phyloP scores from a whole-genome alignment of 1,284 basidiomycete species.

The Heterobasidion occidentale region DNA sequence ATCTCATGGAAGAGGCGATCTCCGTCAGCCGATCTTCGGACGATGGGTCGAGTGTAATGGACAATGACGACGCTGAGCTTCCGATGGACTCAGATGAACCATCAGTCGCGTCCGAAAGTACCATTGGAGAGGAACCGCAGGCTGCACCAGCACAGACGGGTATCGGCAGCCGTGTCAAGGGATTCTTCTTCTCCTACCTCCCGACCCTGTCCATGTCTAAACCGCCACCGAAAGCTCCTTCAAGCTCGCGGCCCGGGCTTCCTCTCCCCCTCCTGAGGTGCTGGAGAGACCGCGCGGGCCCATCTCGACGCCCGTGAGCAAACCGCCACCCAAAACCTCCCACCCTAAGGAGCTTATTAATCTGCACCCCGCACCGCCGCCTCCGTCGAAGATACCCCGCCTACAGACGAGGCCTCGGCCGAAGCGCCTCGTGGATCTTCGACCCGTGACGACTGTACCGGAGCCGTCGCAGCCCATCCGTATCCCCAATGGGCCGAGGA shows the following conservation, averaged over 20 bases:
- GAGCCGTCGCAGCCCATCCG: conserved; percentile 14
- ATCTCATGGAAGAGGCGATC: conserved; percentile 44
- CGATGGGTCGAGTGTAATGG: not conserved
- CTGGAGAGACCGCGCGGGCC: conserved; percentile 43
- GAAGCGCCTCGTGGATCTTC: conserved; percentile 46
- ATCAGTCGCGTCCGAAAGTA: not conserved
- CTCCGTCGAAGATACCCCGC: conserved; percentile 37
- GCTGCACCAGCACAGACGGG: conserved; percentile 8
- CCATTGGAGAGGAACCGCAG: not conserved
- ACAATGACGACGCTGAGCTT: conserved; percentile 4
- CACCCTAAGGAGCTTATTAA: conserved; percentile 59
- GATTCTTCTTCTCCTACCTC: conserved; percentile 55
- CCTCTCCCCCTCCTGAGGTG: conserved; percentile 47
- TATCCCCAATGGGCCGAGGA: conserved; percentile 32
- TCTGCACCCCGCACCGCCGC: conserved; percentile 41
- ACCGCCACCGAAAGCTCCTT: conserved; percentile 9
- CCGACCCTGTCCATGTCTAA: conserved; percentile 34
- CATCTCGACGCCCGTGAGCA: conserved; percentile 48
- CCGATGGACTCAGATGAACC: conserved; percentile 1
- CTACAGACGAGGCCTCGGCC: conserved; percentile 21
- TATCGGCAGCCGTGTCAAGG: conserved; percentile 29
- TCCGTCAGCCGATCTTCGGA: conserved; percentile 21
- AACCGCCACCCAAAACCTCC: conserved; percentile 30
- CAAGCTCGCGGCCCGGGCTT: conserved; percentile 23
- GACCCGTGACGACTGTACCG: conserved; percentile 34